Evolutionary conservation across 495 filamentous ascomycete genomes (phyloP).

Genomic region (Xylaria cubensis): DNA sequence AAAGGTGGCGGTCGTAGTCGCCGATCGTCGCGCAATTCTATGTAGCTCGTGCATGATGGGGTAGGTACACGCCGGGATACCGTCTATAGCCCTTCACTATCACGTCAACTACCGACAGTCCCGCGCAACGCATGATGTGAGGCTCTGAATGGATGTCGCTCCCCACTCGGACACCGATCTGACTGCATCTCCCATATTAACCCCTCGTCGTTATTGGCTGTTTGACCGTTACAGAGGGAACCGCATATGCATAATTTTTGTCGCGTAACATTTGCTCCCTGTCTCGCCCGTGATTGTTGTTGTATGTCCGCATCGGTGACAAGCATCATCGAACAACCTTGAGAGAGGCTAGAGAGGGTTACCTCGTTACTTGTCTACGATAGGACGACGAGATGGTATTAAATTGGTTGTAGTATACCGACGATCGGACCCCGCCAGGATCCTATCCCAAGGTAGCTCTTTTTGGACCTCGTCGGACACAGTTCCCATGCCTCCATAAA

Average conservation of each 20-base stretch:
- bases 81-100: not conserved
- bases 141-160: slow-evolving; percentile 20
- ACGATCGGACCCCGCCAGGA: slow-evolving; percentile 15
- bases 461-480: slow-evolving; percentile 2
- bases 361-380: slow-evolving; percentile 1
- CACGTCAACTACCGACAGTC: slow-evolving; percentile 25
- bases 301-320: not conserved
- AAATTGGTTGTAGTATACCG: not conserved
- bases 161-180: slow-evolving; percentile 13
- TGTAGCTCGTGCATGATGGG: slow-evolving; percentile 9
- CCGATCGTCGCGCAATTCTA: slow-evolving; percentile 7
- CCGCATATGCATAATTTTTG: slow-evolving; percentile 8
- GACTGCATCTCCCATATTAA: not conserved
- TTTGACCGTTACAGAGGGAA: not conserved
- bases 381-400: not conserved
- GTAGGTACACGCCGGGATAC: slow-evolving; percentile 6
- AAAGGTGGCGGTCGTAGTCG: slow-evolving; percentile 12
- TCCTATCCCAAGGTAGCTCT: not conserved
- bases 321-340: not conserved
- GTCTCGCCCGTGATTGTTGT: not conserved
- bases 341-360: not conserved
- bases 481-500: not conserved
- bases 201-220: not conserved
- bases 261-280: slow-evolving; percentile 1
- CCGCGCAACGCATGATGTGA: slow-evolving; percentile 13